Evolutionary conservation across 306 rosid genomes (phyloP).

Genomic region (Vigna hirtella): DNA sequence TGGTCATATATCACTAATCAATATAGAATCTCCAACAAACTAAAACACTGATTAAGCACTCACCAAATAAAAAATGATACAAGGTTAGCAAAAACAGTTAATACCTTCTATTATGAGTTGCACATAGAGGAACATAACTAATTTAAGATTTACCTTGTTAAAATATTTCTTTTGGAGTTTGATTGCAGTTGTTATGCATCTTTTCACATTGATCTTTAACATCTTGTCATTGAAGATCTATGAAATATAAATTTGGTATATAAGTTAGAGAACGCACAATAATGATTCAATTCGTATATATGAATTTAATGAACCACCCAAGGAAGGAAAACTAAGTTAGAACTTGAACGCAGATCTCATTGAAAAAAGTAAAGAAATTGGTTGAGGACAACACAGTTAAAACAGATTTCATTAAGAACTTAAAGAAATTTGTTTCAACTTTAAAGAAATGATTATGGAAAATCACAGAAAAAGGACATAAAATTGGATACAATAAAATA

Average conservation of each 20-base stretch:
- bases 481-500: background rate
- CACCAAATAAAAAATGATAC: conserved; percentile 8
- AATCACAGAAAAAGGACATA: background rate
- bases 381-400: conserved; percentile 20
- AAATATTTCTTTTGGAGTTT: conserved; percentile 88
- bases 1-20: background rate
- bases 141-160: conserved; percentile 66
- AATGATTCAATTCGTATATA: conserved; percentile 2
- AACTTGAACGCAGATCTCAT: background rate
- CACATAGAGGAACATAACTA: conserved; percentile 29
- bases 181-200: conserved; percentile 76
- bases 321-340: conserved; percentile 16
- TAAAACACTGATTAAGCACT: conserved; percentile 31
- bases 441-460: conserved; percentile 10
- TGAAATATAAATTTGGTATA: conserved; percentile 34
- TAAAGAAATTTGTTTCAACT: conserved; percentile 15
- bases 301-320: conserved; percentile 22
- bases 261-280: conserved; percentile 39
- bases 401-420: conserved; percentile 18
- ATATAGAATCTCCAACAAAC: background rate
- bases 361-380: conserved; percentile 14
- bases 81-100: conserved; percentile 36
- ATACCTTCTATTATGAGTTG: conserved; percentile 21
- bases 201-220: conserved; percentile 80
- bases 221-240: conserved; percentile 92